Percentiles rank a stretch among this genome's conserved stretches.
phyloP scores from a whole-genome alignment of 192 early-diverging fungal genomes.

The Backusella parvicylindrica region DNA sequence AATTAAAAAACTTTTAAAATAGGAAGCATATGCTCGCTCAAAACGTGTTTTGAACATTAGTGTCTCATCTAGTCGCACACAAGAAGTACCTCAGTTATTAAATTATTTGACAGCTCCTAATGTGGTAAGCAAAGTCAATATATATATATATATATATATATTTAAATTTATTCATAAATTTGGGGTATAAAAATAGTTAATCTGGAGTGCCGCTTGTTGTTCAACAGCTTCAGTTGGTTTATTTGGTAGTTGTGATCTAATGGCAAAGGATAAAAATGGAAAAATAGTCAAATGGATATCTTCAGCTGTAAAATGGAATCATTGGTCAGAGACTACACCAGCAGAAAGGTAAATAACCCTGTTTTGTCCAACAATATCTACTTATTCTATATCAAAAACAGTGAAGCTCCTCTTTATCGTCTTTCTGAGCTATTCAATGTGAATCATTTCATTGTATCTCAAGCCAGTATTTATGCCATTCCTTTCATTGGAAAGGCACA shows the following conservation, averaged over 20 bases:
- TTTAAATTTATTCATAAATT: not conserved
- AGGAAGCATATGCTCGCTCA: constrained; percentile 68
- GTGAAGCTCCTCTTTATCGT: constrained; percentile 62
- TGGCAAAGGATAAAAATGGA: constrained; percentile 71
- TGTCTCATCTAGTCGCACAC: constrained; percentile 66
- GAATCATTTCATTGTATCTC: constrained; percentile 81
- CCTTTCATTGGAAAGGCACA: constrained; percentile 60
- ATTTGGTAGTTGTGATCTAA: constrained; percentile 60
- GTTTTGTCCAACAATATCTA: too few species aligned
- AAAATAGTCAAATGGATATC: constrained; percentile 64
- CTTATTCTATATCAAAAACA: not conserved
- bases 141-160: not conserved
- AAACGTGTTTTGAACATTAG: constrained; percentile 77
- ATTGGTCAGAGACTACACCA: constrained; percentile 36
- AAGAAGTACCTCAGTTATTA: constrained; percentile 69
- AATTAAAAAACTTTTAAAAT: not conserved
- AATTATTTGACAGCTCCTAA: constrained; percentile 80
- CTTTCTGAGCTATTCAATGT: constrained; percentile 80
- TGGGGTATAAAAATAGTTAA: constrained; percentile 42
- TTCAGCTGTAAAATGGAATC: constrained; percentile 42
- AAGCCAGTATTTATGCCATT: constrained; percentile 67
- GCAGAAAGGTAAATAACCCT: constrained; percentile 32
- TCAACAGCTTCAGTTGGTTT: constrained; percentile 70
- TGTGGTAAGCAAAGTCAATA: constrained; percentile 48
- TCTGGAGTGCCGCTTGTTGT: constrained; percentile 73